Evolutionary conservation across 1,284 basidiomycete species (phyloP), one percentile per base, ranked within the genome.

Genomic region (Microbotryomycetes sp.): DNA sequence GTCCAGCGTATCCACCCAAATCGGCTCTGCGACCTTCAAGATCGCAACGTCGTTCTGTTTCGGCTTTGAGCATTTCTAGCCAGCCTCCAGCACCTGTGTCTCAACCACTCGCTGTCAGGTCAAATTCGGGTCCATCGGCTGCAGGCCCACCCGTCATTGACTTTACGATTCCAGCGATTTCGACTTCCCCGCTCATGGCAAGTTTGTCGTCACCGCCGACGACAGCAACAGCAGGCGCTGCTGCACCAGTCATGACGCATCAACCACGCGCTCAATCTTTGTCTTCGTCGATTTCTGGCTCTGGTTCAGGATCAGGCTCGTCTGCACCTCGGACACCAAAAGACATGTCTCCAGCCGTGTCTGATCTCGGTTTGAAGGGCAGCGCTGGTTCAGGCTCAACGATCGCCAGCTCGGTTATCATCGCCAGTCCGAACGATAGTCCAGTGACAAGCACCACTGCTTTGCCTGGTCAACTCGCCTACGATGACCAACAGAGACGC

Each of bases 211-310:
- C 56, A 28, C 42, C 65, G 14, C 53, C 65, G 46, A 63, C 57
- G 12, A 26, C 49, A 15, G 45, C 31, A 9, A 45, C 54, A 9
- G 28, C 51, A 7, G 22, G 26, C 3, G 22, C 58, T 0, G 3
- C 58, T 3, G 31, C 50, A 4, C 31, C 52, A 5, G 30, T 28
- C 30, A 4, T 36, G 28, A 51, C 60, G 3, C 49, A 54, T 16
- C 58, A 59, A 19, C 32, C 60, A 16, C 60, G 63, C 3, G 36
- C 36, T 65, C 63, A 6, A 51, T 62, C 36, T 67, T 61, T 62
- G 12, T 67, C 63, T 15, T 64, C 63, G 0, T n/a, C n/a, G n/a
- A n/a, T n/a, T n/a, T 67, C 66, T 3, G 62, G 60, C 15, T 22
- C 30, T 49, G 16, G 57, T 46, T 19, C 59, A 15, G 63, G 56